Base-by-base conservation (phyloP, 2,329 filamentous ascomycete species). In the Amauroascus niger region DNA sequence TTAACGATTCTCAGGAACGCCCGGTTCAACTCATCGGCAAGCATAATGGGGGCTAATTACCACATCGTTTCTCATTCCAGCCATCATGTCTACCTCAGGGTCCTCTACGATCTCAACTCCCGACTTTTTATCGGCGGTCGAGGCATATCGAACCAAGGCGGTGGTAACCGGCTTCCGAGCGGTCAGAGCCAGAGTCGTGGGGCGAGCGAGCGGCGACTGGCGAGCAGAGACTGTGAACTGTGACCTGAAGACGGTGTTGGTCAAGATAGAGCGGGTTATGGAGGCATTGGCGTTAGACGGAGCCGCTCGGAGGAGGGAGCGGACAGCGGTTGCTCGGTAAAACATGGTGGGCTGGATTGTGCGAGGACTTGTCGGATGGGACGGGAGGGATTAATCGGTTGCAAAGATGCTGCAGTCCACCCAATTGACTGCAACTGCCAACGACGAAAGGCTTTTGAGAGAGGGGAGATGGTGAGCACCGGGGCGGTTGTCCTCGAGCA, bases 31-130 rank as follows among this genome's bases (percentile, higher is more conserved):
- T 11, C n/a, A 47, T 32, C 33, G 33, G 18, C 47, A 33, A 20
- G 9, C 22, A 47, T 35, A n/a, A 22, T 49, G 9, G 39, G 40
- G 28, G 20, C 13, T 50, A 71, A 77, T 40, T 75, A 87, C 84
- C 64, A 87, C 64, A 63, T 81, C 79, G 49, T 70, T 64, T 60
- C 71, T 76, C 56, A 81, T 71, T 46, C 75, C 75, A 46, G 70
- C 74, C 64, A 77, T 70, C 72, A 79, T 74, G 58, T 78, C 75
- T 46, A 67, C 61, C 48, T 75, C 72, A 49, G 69, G 63, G 41
- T 72, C 73, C 49, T 62, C 52, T 0, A 89, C 84, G 6, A 71
- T 66, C 37, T 79, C 78, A 0, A 85, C 85, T 26, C 79, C 69
- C 2, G 79, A 70, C 59, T 84, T 73, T 40, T 66, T 70, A 59